Base-by-base conservation (phyloP, 371 early-diverging fungal species). In the Mucor circinelloides region DNA sequence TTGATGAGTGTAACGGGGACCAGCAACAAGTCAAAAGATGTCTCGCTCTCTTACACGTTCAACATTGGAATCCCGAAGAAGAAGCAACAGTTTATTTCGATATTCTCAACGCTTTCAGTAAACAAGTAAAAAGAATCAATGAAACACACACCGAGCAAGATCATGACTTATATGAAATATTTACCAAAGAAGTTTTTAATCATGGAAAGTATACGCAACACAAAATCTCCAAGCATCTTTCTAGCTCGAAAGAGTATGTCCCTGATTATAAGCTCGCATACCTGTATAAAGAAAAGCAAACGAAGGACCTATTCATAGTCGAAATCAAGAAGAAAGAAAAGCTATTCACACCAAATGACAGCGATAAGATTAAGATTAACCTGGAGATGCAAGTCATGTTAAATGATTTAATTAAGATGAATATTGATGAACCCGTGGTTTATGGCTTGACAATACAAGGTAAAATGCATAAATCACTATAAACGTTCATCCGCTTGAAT, bases 261-360 rank as follows among this genome's bases (percentile, higher is more conserved):
- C 64, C 48, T 7, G 58, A 64, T 32, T 64, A 31, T 27, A 64
- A 64, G 19, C 46, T 64, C n/a, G 56, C 64, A 12, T 57, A 31
- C 30, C 40, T 42, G 19, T 44, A 64, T 21, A 54, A 64, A 57
- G 3, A 46, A 44, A 31, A 19, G 10, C 36, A 44, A 46, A 32
- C 17, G 6, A 9, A n/a, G 12, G 58, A 64, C 27, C 25, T 64
- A 0, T 64, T 64, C 19, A 44, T 64, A 17, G 44, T 64, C 1
- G 58, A 58, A 58, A 19, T 64, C 7, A 64, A 64, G 32, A 64
- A 64, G 15, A 15, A 46, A 12, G 21, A 57, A 7, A 64, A 58
- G 30, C 25, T 15, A 2, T 58, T 13, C 32, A 64, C 58, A 7
- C 64, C 58, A 40, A 28, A 57, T 25, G 28, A 34, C 17, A 28